These are phyloP conservation scores for Polygonum aviculare DNA, from an alignment of 148 eudicot species.

Conservation along the genomic window DNA sequence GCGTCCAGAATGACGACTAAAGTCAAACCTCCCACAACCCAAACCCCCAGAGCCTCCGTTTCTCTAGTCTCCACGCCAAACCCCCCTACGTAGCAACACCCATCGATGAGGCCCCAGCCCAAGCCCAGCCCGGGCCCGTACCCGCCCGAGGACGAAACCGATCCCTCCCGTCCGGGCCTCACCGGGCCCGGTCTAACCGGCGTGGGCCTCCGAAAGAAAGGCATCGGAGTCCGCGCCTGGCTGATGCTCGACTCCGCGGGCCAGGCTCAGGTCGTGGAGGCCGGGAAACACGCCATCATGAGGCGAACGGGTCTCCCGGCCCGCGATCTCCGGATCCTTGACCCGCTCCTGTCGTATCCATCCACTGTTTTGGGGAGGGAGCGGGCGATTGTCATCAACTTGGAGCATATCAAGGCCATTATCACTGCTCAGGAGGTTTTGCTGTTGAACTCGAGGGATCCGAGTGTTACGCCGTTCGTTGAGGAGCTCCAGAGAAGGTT, in stretches of 20 bases:
- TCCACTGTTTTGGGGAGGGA: conserved; percentile 88
- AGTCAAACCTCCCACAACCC: background rate
- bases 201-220: conserved; percentile 53
- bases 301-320: conserved; percentile 85
- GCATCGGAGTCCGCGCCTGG: conserved; percentile 64
- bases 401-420: conserved; percentile 92
- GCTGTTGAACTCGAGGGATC: conserved; percentile 76
- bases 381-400: conserved; percentile 82
- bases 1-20: background rate
- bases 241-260: conserved; percentile 67
- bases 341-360: conserved; percentile 86
- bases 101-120: background rate
- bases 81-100: background rate
- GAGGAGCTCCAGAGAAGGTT: conserved; percentile 69
- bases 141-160: conserved; percentile 35
- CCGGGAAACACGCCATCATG: conserved; percentile 92
- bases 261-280: conserved; percentile 66
- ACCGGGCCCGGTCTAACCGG: conserved; percentile 12
- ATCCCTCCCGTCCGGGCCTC: conserved; percentile 20
- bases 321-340: conserved; percentile 82
- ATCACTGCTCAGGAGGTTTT: conserved; percentile 90
- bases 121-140: background rate
- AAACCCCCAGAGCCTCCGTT: no score
- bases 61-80: background rate
- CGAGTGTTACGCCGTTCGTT: conserved; percentile 76